Conservation (phyloP, 345 rosid species). For the Erodium maritimum region DNA sequence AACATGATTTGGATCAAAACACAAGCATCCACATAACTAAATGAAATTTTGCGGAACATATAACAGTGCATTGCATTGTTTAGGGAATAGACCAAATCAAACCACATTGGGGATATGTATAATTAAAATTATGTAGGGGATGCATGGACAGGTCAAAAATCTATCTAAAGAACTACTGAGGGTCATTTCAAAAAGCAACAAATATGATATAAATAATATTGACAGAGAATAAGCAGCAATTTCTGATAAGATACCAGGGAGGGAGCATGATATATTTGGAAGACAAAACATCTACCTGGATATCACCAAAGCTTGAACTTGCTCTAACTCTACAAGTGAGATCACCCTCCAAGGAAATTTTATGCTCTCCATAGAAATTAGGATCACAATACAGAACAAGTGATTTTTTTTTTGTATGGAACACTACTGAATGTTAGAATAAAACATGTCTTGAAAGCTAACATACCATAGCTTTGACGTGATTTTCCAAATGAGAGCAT, state of each 20-base stretch:
- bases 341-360: no score
- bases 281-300: no score
- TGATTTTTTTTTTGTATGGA: neutral
- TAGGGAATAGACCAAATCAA: neutral
- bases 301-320: no score
- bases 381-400: neutral
- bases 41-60: neutral
- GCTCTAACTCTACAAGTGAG: no score
- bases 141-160: neutral
- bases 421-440: neutral
- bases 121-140: neutral
- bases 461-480: no score
- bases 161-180: no score
- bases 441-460: neutral
- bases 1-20: conserved; percentile 23
- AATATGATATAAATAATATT: no score
- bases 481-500: no score
- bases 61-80: neutral
- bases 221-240: no score
- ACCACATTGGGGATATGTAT: neutral
- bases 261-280: no score
- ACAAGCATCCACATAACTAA: conserved; percentile 3
- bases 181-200: no score
- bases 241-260: no score
- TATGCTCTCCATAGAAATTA: neutral